Evolutionary conservation across 345 rosid genomes (phyloP).

Genomic region (Toxicodendron radicans): DNA sequence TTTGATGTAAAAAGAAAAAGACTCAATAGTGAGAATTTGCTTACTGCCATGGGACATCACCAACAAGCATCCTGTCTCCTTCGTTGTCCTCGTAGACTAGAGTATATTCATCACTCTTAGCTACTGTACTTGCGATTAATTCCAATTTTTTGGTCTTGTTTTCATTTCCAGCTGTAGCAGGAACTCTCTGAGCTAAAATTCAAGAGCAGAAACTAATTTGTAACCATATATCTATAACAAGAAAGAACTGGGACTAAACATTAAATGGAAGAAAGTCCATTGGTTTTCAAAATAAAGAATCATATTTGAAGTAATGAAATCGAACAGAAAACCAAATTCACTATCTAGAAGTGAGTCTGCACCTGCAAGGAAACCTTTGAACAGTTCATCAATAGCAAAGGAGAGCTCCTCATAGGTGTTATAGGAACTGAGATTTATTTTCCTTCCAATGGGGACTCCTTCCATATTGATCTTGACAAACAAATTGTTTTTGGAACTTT

Average conservation of each 20-base stretch:
- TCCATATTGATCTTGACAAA: slow-evolving; percentile 50
- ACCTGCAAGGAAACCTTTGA: slow-evolving; percentile 46
- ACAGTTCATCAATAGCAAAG: slow-evolving; percentile 44
- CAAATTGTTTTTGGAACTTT: slow-evolving; percentile 19
- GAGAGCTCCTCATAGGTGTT: slow-evolving; percentile 48
- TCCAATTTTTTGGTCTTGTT: slow-evolving; percentile 4
- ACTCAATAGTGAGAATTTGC: neutral
- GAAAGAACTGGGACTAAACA: too few species aligned
- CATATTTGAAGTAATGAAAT: neutral
- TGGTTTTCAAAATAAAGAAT: too few species aligned
- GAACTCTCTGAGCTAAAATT: slow-evolving; percentile 24
- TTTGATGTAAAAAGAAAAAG: neutral
- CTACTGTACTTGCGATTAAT: slow-evolving; percentile 10
- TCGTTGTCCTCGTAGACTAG: slow-evolving; percentile 49
- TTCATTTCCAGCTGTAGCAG: neutral
- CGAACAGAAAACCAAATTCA: neutral
- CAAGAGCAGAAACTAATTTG: neutral
- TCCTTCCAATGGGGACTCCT: slow-evolving; percentile 52
- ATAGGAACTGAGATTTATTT: slow-evolving; percentile 43
- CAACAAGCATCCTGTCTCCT: slow-evolving; percentile 53
- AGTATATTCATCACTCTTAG: slow-evolving; percentile 33
- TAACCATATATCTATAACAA: neutral
- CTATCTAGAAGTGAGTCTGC: neutral
- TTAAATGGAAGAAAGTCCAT: too few species aligned
- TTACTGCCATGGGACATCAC: slow-evolving; percentile 56